These are phyloP conservation scores for Cerrena zonata DNA, from an alignment of 1,284 basidiomycete genomes.

Conservation along the genomic window DNA sequence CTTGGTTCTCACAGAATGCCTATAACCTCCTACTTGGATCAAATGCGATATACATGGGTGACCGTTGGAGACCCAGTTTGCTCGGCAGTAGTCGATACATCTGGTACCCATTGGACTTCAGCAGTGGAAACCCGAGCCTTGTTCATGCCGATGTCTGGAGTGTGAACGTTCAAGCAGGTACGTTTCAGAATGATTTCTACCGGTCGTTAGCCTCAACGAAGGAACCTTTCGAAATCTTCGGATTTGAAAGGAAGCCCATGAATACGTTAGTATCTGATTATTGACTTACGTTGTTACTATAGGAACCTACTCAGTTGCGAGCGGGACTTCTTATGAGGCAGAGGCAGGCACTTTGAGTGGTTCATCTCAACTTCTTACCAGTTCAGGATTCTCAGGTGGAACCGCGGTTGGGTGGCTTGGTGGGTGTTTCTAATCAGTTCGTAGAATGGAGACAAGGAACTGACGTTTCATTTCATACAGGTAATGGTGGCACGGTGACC, in stretches of 20 bases:
- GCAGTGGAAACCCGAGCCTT: slow-evolving; percentile 46
- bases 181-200: slow-evolving; percentile 8
- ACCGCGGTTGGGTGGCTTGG: slow-evolving; percentile 52
- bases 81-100: slow-evolving; percentile 57
- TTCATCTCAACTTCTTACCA: slow-evolving; percentile 38
- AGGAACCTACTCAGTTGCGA: slow-evolving; percentile 46
- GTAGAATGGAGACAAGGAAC: no score
- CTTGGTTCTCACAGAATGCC: slow-evolving; percentile 60
- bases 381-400: slow-evolving; percentile 47
- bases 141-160: slow-evolving; percentile 56
- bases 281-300: not conserved
- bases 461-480: slow-evolving; percentile 22
- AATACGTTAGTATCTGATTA: not conserved
- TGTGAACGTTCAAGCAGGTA: slow-evolving; percentile 42
- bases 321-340: slow-evolving; percentile 53
- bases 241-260: not conserved
- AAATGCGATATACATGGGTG: slow-evolving; percentile 59
- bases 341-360: slow-evolving; percentile 50
- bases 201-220: not conserved
- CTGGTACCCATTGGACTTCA: slow-evolving; percentile 56
- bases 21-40: slow-evolving; percentile 48
- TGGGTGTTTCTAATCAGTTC: slow-evolving; percentile 16
- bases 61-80: slow-evolving; percentile 53
- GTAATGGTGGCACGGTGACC: slow-evolving; percentile 52
- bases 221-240: not conserved